Percentiles rank a stretch among this genome's conserved stretches.
Conservation (phyloP, 2,329 filamentous ascomycete genomes). For the Phaeosphaeria sp. region DNA sequence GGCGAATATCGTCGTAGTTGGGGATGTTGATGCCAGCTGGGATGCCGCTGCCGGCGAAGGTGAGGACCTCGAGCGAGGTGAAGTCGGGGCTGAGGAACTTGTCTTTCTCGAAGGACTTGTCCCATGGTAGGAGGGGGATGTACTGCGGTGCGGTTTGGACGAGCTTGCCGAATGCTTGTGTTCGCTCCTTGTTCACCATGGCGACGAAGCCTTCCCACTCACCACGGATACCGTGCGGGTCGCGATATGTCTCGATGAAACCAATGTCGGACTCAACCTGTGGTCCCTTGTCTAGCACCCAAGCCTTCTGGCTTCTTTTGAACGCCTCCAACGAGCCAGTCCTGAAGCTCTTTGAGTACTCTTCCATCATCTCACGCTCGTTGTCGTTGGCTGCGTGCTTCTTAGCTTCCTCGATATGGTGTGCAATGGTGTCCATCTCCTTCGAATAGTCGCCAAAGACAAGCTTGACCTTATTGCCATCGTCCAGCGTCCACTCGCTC, state of each 20-base stretch:
- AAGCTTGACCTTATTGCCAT: conserved; percentile 55
- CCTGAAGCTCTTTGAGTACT: conserved; percentile 59
- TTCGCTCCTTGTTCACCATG: conserved; percentile 88
- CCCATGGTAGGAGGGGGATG: conserved; percentile 91
- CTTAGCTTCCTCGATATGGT: conserved; percentile 55
- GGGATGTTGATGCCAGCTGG: conserved; percentile 67
- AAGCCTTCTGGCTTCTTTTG: conserved; percentile 59
- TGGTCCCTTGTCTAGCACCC: conserved; percentile 61
- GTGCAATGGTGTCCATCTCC: conserved; percentile 56
- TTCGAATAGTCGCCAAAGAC: conserved; percentile 55
- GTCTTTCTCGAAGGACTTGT: conserved; percentile 90
- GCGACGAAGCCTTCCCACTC: conserved; percentile 62
- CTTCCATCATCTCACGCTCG: conserved; percentile 53
- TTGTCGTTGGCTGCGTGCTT: conserved; percentile 56
- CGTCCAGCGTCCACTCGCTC: conserved; percentile 54
- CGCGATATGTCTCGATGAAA: conserved; percentile 63
- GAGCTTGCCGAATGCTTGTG: conserved; percentile 82
- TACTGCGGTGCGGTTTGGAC: conserved; percentile 81
- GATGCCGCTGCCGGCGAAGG: conserved; percentile 71
- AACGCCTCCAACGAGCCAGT: conserved; percentile 59
- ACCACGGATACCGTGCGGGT: conserved; percentile 61
- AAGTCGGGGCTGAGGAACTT: conserved; percentile 96
- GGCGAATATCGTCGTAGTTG: conserved; percentile 70
- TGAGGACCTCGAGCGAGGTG: conserved; percentile 89
- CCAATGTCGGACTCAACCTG: conserved; percentile 61